Evolutionary conservation across 208 protist species (phyloP).

Genomic region (Spongospora subterranea): DNA sequence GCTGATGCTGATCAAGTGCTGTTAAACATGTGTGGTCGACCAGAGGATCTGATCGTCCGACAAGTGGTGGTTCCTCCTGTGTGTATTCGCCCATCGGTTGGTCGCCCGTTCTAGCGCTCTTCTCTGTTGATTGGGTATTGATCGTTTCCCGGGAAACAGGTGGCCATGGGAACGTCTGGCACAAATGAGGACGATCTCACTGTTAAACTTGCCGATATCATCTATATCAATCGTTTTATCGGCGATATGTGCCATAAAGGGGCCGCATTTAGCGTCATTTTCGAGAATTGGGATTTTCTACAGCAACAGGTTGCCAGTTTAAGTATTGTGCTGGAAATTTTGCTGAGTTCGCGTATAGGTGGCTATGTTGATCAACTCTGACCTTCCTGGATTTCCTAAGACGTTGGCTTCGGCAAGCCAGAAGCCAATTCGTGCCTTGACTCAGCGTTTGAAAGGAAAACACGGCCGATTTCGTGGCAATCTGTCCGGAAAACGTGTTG

Average conservation of each 20-base stretch:
- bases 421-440: constrained; percentile 82
- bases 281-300: constrained; percentile 94
- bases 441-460: constrained; percentile 98
- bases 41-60: constrained; percentile 89
- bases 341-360: constrained; percentile 53
- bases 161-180: constrained; percentile 68
- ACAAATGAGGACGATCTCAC: constrained; percentile 99
- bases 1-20: constrained; percentile 86
- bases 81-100: constrained; percentile 92
- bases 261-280: constrained; percentile 61
- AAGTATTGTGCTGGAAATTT: neutral
- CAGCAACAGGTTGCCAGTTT: constrained; percentile 80
- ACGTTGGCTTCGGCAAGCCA: constrained; percentile 57
- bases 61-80: constrained; percentile 94
- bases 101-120: constrained; percentile 65
- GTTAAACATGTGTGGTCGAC: constrained; percentile 83
- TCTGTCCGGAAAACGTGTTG: constrained; percentile 98
- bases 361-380: constrained; percentile 84
- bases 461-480: constrained; percentile 97
- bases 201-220: constrained; percentile 74
- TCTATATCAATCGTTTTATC: constrained; percentile 76
- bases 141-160: neutral
- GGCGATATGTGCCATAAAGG: constrained; percentile 77
- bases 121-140: constrained; percentile 36
- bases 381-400: constrained; percentile 76